Evolutionary conservation across 805 yeast genomes (phyloP), one percentile per base, ranked within the genome.

Genomic region (Sugiyamaella lignohabitans): DNA sequence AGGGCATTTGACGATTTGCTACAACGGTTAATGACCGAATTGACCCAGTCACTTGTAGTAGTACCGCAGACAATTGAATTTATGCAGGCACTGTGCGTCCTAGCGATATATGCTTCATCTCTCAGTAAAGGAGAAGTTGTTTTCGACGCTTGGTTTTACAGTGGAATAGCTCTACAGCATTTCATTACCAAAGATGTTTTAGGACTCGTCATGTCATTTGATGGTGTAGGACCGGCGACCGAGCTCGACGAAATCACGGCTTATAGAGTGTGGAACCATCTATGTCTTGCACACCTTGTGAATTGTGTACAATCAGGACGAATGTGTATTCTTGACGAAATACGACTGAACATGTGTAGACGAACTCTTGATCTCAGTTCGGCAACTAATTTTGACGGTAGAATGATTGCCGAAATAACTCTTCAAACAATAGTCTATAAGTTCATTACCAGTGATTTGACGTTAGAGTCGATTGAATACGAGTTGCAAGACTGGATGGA

Each of bases 351-450:
- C 48, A 74, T 76, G 49, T 79, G 86, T 50, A 70, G 79, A 6
- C 71, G 77, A 18, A 74, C 82, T 1, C 64, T 81, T 42, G 76
- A 79, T 35, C 62, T 78, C 34, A 69, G 80, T 3, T 68, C 76
- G 30, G 77, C 88, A 2, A 82, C 88, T 4, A 82, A 83, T 57
- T 85, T 84, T 60, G 95, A 85, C 59, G 87, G 85, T n/a, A 65
- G 93, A 49, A 82, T 85, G 78, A 81, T 84, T 5, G 81, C 87
- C 36, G 94, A 85, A 61, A 78, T 83, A 43, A 75, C 80, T 17
- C 69, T 83, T 8, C 77, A 81, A 45, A 60, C 76, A 16, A 70
- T 78, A 10, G 69, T 80, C 0, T 82, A 82, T 63, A 75, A 75
- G 47, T 82, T 70, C 59, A 65, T 80, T 18, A 82, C 80, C 48